Conservation (phyloP, 1,284 basidiomycete species). For the Fereydounia khargensis region DNA sequence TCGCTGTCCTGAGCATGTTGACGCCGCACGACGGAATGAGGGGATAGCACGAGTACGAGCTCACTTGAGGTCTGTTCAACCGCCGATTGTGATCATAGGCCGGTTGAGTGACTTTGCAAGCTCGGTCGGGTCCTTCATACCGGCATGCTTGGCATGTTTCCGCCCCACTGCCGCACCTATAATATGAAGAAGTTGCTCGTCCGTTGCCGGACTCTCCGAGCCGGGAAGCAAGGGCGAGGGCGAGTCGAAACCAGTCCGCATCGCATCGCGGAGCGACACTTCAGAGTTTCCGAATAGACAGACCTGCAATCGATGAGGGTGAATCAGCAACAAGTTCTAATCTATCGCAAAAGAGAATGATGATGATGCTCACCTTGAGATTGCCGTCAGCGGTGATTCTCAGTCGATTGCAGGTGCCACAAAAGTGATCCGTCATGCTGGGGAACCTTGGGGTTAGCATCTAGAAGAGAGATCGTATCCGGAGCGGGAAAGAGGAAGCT, state of each 20-base stretch:
- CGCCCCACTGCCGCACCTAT: slow-evolving; percentile 69
- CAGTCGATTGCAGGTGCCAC: slow-evolving; percentile 77
- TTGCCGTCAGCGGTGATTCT: slow-evolving; percentile 83
- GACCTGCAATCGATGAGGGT: slow-evolving; percentile 7
- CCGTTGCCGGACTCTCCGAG: slow-evolving; percentile 52
- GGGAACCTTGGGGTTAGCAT: neutral
- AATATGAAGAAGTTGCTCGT: slow-evolving; percentile 66
- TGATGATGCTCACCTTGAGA: slow-evolving; percentile 67
- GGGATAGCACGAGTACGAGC: no score
- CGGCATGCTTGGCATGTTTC: slow-evolving; percentile 78
- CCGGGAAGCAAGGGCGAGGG: slow-evolving; percentile 14
- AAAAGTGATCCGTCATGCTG: slow-evolving; percentile 76
- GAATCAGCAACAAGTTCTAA: neutral
- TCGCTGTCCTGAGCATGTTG: no score
- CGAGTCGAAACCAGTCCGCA: slow-evolving; percentile 60
- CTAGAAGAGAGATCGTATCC: no score
- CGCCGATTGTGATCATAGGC: slow-evolving; percentile 83
- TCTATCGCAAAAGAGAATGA: neutral
- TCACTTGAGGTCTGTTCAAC: no score
- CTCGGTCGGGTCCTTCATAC: slow-evolving; percentile 41
- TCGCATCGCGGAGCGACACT: slow-evolving; percentile 73
- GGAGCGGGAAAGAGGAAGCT: no score
- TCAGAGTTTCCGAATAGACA: slow-evolving; percentile 83
- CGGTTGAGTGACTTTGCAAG: slow-evolving; percentile 37
- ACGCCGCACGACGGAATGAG: no score